A percentile compares a stretch with the other conserved stretches of the same genome.
These are phyloP conservation scores for Sugiyamaella novakii DNA, from an alignment of 1,139 yeast species.

Conservation along the genomic window DNA sequence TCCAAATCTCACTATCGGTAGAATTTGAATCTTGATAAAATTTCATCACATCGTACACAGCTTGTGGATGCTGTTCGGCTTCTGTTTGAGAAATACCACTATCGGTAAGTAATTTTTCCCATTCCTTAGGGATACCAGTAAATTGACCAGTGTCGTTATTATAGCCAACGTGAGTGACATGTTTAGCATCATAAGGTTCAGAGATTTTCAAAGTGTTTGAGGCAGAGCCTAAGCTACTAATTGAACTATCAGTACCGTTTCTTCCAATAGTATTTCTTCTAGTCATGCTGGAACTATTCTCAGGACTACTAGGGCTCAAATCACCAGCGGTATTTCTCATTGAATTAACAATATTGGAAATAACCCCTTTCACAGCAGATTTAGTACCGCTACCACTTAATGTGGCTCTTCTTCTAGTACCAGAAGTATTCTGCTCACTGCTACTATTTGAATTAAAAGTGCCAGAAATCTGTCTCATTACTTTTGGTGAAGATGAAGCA, in stretches of 20 bases:
- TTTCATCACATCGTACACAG: constrained; percentile 89
- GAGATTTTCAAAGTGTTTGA: constrained; percentile 65
- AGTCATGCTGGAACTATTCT: constrained; percentile 10
- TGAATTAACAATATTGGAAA: constrained; percentile 52
- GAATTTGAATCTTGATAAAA: constrained; percentile 70
- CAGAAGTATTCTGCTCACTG: constrained; percentile 1
- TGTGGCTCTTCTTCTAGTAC: constrained; percentile 33
- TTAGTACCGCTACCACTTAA: constrained; percentile 37
- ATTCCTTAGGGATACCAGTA: constrained; percentile 88
- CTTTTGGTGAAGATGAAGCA: constrained; percentile 15
- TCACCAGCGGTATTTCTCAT: constrained; percentile 39
- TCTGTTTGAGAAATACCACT: constrained; percentile 85
- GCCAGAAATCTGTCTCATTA: constrained; percentile 14
- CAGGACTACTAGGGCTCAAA: constrained; percentile 19
- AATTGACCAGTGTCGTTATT: constrained; percentile 81
- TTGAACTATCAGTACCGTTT: constrained; percentile 26
- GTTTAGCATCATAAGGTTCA: constrained; percentile 87
- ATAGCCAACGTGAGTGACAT: constrained; percentile 90
- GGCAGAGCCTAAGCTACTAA: constrained; percentile 29
- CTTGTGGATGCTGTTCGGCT: constrained; percentile 90
- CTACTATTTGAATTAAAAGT: constrained; percentile 18
- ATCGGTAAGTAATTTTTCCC: constrained; percentile 82
- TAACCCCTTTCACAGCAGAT: constrained; percentile 51
- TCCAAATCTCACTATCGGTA: constrained; percentile 72
- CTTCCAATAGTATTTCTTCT: constrained; percentile 17